Percentiles rank a stretch among this genome's conserved stretches.
Conservation (phyloP, 768 basidiomycete genomes). For the Lactarius psammicola region DNA sequence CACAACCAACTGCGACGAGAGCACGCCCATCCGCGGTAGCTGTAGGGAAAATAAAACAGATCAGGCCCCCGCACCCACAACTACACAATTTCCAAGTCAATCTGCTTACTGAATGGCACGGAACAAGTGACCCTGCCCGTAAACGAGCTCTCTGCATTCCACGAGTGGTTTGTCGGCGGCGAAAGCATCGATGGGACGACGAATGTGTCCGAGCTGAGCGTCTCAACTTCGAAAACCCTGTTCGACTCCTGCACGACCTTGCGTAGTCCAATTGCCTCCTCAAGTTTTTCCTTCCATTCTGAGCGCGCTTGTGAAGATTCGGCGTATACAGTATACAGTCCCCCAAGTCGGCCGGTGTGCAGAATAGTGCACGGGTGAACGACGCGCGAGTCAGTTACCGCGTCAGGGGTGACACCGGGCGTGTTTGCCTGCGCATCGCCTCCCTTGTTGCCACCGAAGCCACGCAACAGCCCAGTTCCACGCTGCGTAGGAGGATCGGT, state of each 20-base stretch:
- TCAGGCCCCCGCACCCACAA: not conserved
- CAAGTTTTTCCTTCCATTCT: constrained; percentile 89
- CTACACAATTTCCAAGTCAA: constrained; percentile 21
- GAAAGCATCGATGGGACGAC: constrained; percentile 64
- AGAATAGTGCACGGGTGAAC: constrained; percentile 88
- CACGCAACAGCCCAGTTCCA: constrained; percentile 66
- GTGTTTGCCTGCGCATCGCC: constrained; percentile 30
- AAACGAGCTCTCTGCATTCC: constrained; percentile 66
- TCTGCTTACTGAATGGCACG: constrained; percentile 77
- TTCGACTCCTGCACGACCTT: constrained; percentile 89
- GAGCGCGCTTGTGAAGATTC: constrained; percentile 70
- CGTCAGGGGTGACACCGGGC: constrained; percentile 40
- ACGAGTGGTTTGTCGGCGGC: constrained; percentile 46
- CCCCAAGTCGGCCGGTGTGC: constrained; percentile 86
- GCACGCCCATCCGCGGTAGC: constrained; percentile 81
- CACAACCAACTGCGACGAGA: constrained; percentile 90
- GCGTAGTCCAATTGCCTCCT: constrained; percentile 83
- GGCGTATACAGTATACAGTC: constrained; percentile 83
- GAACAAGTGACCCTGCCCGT: constrained; percentile 92
- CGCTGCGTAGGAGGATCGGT: constrained; percentile 77
- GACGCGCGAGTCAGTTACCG: constrained; percentile 60
- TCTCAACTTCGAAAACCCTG: constrained; percentile 92
- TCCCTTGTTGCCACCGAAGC: constrained; percentile 44
- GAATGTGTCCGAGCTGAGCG: constrained; percentile 87
- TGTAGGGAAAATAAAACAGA: constrained; percentile 34